Base-by-base conservation (phyloP, 148 eudicot genomes). In the Cornus florida region DNA sequence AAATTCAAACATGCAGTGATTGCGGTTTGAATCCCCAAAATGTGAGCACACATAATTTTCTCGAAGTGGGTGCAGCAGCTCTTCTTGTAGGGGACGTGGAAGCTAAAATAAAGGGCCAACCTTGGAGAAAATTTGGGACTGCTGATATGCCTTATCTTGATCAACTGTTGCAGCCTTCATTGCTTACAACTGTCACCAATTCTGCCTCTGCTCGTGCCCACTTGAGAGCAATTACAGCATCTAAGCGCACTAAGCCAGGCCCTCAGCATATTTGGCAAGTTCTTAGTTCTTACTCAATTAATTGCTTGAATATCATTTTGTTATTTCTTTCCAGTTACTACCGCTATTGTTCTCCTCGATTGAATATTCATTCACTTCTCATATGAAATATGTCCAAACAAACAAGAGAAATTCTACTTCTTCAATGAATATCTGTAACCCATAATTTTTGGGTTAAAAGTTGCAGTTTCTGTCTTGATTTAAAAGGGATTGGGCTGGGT, bases 21-120 rank as follows among this genome's bases (percentile, higher is more conserved):
- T 90, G 83, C 81, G 77, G 73, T 80, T 81, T 85, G 72, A 90
- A 82, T 78, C 80, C 87, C 70, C 92, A 91, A 78, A 95, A 90
- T 41, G 82, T 86, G 77, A 86, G 83, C 70, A 82, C 91, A 73
- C 92, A 88, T 73, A 92, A 85, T 88, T 89, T 93, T 78, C 94
- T 92, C 75, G 98, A 95, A 90, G 92, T 96, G 50, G 99, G 99
- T 78, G 99, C 98, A 28, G 98, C 98, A 35, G 94, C 99, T 73
- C 92, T 96, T 69, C 95, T 96, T 82, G 89, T 96, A 20, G 89
- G 97, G 39, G 98, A 96, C 83, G 82, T 88, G 92, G 97, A 96
- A 85, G 85, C 92, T 73, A 93, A 84, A 86, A 84, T 83, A 67
- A 92, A 88, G 75, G 95, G 98, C 75, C 89, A 91, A 84, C 86